A percentile compares a stretch with the other conserved stretches of the same genome.
Evolutionary conservation across 2,329 filamentous ascomycete genomes (phyloP).

Genomic region (Xylaria sp.): DNA sequence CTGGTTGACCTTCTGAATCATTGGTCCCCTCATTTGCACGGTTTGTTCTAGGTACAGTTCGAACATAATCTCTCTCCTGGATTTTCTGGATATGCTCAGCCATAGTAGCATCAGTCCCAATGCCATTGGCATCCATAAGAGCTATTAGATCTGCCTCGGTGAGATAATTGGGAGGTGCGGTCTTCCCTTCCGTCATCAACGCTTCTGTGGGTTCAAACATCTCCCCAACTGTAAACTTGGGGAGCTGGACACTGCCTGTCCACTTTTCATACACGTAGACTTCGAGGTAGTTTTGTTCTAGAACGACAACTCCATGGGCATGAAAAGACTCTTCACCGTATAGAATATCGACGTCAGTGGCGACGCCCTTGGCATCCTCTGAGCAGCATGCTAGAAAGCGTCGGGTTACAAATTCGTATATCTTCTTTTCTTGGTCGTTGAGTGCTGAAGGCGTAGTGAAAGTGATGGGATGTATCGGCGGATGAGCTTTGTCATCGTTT

Average conservation of each 20-base stretch:
- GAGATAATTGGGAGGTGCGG: slow-evolving; percentile 82
- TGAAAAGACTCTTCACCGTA: slow-evolving; percentile 87
- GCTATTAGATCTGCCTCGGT: slow-evolving; percentile 96
- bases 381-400: slow-evolving; percentile 96
- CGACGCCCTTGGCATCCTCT: slow-evolving; percentile 87
- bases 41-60: slow-evolving; percentile 63
- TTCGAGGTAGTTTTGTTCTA: slow-evolving; percentile 92
- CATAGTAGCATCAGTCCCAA: slow-evolving; percentile 98
- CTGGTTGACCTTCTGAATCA: slow-evolving; percentile 53
- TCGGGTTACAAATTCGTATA: slow-evolving; percentile 93
- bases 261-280: slow-evolving; percentile 97
- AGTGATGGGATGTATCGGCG: slow-evolving; percentile 95
- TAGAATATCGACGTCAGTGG: slow-evolving; percentile 83
- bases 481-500: slow-evolving; percentile 96
- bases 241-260: slow-evolving; percentile 86
- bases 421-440: slow-evolving; percentile 73
- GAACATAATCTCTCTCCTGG: slow-evolving; percentile 87
- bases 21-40: slow-evolving; percentile 53
- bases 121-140: slow-evolving; percentile 98
- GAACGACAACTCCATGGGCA: slow-evolving; percentile 83
- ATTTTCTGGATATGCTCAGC: slow-evolving; percentile 98
- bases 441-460: slow-evolving; percentile 75
- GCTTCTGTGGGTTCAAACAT: slow-evolving; percentile 88
- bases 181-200: slow-evolving; percentile 90
- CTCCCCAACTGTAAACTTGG: slow-evolving; percentile 81